Evolutionary conservation across 306 rosid genomes (phyloP), one percentile per base, ranked within the genome.

Genomic region (Pueraria montana): DNA sequence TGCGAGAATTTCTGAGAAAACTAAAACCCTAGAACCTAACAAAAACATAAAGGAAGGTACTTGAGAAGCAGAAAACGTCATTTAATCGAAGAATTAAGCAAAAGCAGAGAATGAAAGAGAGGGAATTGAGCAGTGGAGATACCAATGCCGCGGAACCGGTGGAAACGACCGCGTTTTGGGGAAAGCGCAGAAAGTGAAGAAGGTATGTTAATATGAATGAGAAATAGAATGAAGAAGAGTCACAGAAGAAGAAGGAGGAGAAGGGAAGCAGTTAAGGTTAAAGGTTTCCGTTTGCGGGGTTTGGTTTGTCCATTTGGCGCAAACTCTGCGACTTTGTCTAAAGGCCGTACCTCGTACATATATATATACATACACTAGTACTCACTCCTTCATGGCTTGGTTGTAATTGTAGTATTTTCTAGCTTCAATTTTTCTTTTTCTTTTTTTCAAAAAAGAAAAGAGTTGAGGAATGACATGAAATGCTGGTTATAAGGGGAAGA

Each of bases 291-390:
- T 38, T 38, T 38, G 43, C 45, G 59, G 61, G 12, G 6, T 3
- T 77, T 59, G 1, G 43, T 72, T 79, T 77, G 78, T 55, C 74
- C 74, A 36, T 70, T 83, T 84, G 84, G 87, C 87, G 87, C 87
- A 87, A 83, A 87, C 69, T 50, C 26, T 43, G 80, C n/a, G 24
- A 3, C 12, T 48, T 45, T 80, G 87, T 76, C 85, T 70, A 11
- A 32, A 40, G 3, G n/a, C 43, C 12, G 16, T 18, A 64, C 46
- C 67, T 26, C 17, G 2, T 21, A 20, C 55, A 38, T 38, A 6
- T 38, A 4, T 14, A 13, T 12, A 46, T 16, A 5, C 8, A 14
- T 16, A 16, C 64, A 23, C 34, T 9, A 0, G 0, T 3, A n/a
- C n/a, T n/a, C n/a, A n/a, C n/a, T 16, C 8, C 18, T 20, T 18